phyloP scores from a whole-genome alignment of 2,329 filamentous ascomycete species.

The Bisporella sp. region DNA sequence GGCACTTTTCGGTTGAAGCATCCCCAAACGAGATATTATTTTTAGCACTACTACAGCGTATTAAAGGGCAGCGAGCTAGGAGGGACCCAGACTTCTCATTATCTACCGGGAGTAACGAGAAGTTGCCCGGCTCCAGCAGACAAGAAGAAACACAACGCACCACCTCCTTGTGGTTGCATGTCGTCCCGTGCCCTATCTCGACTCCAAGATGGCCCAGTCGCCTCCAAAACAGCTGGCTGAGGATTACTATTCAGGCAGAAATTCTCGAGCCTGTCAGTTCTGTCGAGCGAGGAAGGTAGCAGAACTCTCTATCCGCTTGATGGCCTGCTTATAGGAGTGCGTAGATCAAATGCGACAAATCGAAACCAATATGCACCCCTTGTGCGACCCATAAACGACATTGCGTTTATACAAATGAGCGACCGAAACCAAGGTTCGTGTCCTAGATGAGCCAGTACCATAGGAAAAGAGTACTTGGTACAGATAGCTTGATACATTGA shows the following conservation, averaged over 20 bases:
- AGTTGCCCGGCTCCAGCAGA: no score
- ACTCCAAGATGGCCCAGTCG: background rate
- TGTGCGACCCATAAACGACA: background rate
- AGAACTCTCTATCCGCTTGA: background rate
- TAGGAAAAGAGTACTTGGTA: background rate
- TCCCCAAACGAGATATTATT: no score
- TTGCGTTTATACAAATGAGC: background rate
- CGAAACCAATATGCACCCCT: background rate
- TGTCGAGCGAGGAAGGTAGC: background rate
- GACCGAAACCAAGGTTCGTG: background rate
- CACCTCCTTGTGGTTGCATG: no score
- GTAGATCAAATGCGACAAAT: background rate
- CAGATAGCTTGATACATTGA: background rate
- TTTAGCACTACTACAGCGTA: no score
- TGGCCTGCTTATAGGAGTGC: background rate
- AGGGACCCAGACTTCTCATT: no score
- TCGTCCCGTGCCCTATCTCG: no score
- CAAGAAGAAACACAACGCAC: no score
- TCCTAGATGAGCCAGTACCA: background rate
- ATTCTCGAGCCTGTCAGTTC: background rate
- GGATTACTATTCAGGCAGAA: background rate
- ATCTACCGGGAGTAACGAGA: no score
- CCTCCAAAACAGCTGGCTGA: background rate
- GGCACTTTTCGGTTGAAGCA: no score
- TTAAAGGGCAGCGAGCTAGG: no score